Evolutionary conservation across 495 filamentous ascomycete genomes (phyloP).

Genomic region (Baudoinia panamericana): DNA sequence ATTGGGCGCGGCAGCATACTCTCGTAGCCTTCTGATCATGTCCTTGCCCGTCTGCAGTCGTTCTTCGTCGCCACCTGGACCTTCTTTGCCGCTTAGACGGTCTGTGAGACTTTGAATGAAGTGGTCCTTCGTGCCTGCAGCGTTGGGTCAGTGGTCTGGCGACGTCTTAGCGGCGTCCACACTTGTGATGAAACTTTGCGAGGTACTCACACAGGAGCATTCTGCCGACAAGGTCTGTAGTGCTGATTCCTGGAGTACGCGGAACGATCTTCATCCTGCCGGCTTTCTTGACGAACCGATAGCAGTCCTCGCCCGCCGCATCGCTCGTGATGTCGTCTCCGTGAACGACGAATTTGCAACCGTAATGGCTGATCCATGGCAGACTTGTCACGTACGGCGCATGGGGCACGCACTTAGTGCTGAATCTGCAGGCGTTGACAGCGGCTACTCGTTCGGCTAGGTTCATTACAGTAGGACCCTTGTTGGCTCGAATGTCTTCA

Average conservation of each 20-base stretch:
- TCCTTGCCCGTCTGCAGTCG: constrained; percentile 43
- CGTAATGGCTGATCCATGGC: constrained; percentile 86
- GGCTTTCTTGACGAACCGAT: constrained; percentile 87
- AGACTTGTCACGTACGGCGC: constrained; percentile 93
- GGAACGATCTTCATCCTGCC: constrained; percentile 87
- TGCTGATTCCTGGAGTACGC: constrained; percentile 91
- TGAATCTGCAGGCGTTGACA: constrained; percentile 90
- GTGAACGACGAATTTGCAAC: constrained; percentile 84
- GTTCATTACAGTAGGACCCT: constrained; percentile 95
- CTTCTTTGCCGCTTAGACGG: constrained; percentile 57
- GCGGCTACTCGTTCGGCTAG: constrained; percentile 79
- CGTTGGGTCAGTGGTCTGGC: constrained; percentile 1
- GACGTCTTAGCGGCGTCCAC: constrained; percentile 29
- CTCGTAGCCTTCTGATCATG: constrained; percentile 56
- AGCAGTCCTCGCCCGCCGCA: constrained; percentile 81
- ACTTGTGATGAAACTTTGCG: constrained; percentile 73
- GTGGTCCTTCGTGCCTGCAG: constrained; percentile 58
- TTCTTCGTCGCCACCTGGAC: constrained; percentile 54
- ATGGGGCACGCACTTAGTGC: constrained; percentile 63
- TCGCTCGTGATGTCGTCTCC: constrained; percentile 84
- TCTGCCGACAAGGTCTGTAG: constrained; percentile 88
- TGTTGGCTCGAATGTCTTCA: constrained; percentile 86
- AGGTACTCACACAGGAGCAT: constrained; percentile 95
- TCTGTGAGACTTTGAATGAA: constrained; percentile 64
- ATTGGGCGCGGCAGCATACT: constrained; percentile 40